Evolutionary conservation across 2,329 filamentous ascomycete genomes (phyloP).

Genomic region (Sphaerostilbella broomeana): DNA sequence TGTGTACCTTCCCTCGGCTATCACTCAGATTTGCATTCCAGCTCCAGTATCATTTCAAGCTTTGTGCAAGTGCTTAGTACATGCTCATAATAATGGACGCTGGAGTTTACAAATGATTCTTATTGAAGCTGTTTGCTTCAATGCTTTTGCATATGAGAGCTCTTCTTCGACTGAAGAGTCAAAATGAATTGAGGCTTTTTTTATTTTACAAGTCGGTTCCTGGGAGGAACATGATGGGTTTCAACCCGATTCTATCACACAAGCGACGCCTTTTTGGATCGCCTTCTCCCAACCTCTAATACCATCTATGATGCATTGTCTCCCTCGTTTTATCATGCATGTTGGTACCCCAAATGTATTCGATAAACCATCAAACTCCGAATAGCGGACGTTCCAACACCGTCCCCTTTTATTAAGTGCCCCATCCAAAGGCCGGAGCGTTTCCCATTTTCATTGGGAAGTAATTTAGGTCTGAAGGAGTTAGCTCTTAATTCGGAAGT

Average conservation of each 20-base stretch:
- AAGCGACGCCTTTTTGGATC: constrained; percentile 25
- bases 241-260: constrained; percentile 31
- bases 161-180: constrained; percentile 28
- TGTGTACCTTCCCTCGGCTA: constrained; percentile 4
- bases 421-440: constrained; percentile 32
- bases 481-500: too few species aligned
- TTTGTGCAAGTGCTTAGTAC: too few species aligned
- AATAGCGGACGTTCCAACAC: constrained; percentile 22
- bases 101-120: too few species aligned
- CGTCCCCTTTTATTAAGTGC: constrained; percentile 26
- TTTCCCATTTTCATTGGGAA: constrained; percentile 27
- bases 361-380: constrained; percentile 23
- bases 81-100: too few species aligned
- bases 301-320: constrained; percentile 35
- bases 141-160: constrained; percentile 22
- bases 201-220: constrained; percentile 38
- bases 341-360: constrained; percentile 22
- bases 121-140: too few species aligned
- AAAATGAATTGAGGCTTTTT: constrained; percentile 36
- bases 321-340: constrained; percentile 30
- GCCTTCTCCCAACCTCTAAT: constrained; percentile 33
- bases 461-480: constrained; percentile 31
- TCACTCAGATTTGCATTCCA: constrained; percentile 19
- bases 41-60: too few species aligned
- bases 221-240: constrained; percentile 27